Evolutionary conservation across 2,329 filamentous ascomycete genomes (phyloP), one percentile per base, ranked within the genome.

Genomic region (Pseudocercospora musae): DNA sequence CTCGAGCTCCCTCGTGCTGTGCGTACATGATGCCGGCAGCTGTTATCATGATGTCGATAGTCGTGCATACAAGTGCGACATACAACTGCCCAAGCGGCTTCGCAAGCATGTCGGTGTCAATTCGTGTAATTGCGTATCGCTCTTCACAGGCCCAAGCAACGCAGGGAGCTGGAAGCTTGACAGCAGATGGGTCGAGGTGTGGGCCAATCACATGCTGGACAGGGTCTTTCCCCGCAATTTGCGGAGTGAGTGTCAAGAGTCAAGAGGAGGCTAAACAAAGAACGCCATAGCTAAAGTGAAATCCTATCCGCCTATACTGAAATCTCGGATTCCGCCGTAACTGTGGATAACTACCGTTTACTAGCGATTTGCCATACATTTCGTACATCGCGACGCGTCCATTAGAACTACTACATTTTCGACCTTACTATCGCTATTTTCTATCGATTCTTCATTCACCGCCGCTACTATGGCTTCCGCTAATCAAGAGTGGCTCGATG

Each of bases 61-160:
- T n/a, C 29, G 49, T 59, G 25, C 21, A 23, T 52, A 50, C 46
- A 21, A 23, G 48, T 50, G 48, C 48, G 29, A 23, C 33, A 37
- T 27, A 57, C n/a, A 20, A 20, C 18, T 29, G 29, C 13, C 20
- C 48, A 50, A 27, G 58, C 21, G 27, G 40, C 29, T 50, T 37
- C 53, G 59, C 59, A 23, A 57, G 59, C 59, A 58, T 62, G 59
- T 62, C 59, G 59, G 59, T 44, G 59, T n/a, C n/a, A n/a, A n/a
- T n/a, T n/a, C n/a, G n/a, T n/a, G n/a, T n/a, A 58, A 57, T 58
- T 21, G 59, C 59, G 59, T 57, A 57, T 61, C 59, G 50, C 52
- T 7, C 44, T 27, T 27, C 42, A 23, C 33, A 15, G 21, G 42
- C 18, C 29, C 42, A 46, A 57, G 52, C 27, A 33, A 18, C 31